Percentiles rank a stretch among this genome's conserved stretches.
Evolutionary conservation across 257 asterid species (phyloP).

Genomic region (Lycium barbarum): DNA sequence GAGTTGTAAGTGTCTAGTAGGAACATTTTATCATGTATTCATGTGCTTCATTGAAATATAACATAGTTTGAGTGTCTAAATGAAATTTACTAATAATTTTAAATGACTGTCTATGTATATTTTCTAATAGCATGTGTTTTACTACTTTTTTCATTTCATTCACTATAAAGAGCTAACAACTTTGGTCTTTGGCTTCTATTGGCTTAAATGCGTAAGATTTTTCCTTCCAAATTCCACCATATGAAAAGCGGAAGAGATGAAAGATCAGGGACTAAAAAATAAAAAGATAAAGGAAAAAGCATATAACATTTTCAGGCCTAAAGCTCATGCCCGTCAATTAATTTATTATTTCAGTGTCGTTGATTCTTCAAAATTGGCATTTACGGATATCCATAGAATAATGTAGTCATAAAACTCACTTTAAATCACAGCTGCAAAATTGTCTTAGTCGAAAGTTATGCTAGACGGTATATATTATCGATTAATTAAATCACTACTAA

Average conservation of each 20-base stretch:
- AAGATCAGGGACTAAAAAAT: background rate
- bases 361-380: background rate
- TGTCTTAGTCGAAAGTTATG: conserved; percentile 5
- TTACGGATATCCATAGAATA: background rate
- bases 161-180: background rate
- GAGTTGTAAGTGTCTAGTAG: too few species aligned
- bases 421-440: background rate
- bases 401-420: background rate
- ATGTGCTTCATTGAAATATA: too few species aligned
- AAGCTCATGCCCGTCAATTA: background rate
- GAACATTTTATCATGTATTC: too few species aligned
- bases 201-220: background rate
- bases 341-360: background rate
- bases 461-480: background rate
- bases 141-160: background rate
- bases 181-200: background rate
- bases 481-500: too few species aligned
- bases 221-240: background rate
- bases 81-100: too few species aligned
- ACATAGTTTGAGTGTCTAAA: too few species aligned
- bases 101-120: too few species aligned
- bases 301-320: background rate
- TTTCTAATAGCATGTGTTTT: too few species aligned
- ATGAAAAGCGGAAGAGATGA: background rate
- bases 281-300: background rate